Evolutionary conservation across 495 filamentous ascomycete species (phyloP).

Genomic region (Podospora conica): DNA sequence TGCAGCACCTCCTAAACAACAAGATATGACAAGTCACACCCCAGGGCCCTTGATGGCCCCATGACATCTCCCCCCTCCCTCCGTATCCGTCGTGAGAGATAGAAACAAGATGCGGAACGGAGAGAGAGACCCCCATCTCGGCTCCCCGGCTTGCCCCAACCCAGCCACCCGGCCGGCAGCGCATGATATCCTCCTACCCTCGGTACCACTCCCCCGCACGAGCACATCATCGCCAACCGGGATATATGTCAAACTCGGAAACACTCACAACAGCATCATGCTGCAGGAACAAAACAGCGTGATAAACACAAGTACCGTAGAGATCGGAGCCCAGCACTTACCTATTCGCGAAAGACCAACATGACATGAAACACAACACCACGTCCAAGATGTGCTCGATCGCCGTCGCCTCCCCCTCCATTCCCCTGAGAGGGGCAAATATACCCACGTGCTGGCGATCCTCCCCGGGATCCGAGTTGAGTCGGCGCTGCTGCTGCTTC

Average conservation of each 20-base stretch:
- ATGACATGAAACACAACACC: not conserved
- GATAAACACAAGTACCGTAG: too few species aligned
- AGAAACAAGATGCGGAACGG: not conserved
- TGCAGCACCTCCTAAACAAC: not conserved
- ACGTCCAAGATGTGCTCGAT: not conserved
- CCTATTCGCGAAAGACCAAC: too few species aligned
- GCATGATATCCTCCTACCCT: not conserved
- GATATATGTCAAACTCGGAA: not conserved
- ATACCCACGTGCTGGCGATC: too few species aligned
- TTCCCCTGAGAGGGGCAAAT: too few species aligned
- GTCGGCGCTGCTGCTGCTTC: too few species aligned
- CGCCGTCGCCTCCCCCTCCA: not conserved
- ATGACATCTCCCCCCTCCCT: not conserved
- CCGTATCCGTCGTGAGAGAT: not conserved
- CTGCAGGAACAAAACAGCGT: too few species aligned
- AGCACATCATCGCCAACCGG: not conserved
- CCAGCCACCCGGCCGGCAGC: not conserved
- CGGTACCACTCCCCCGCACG: not conserved
- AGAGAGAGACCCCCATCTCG: not conserved
- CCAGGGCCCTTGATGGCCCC: not conserved
- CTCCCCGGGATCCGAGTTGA: not conserved
- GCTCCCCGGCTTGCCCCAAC: not conserved
- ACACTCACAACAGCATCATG: not conserved
- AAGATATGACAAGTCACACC: not conserved
- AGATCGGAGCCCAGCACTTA: too few species aligned